Conservation (phyloP, 2,329 filamentous ascomycete genomes). For the Sphaerostilbella broomeana region DNA sequence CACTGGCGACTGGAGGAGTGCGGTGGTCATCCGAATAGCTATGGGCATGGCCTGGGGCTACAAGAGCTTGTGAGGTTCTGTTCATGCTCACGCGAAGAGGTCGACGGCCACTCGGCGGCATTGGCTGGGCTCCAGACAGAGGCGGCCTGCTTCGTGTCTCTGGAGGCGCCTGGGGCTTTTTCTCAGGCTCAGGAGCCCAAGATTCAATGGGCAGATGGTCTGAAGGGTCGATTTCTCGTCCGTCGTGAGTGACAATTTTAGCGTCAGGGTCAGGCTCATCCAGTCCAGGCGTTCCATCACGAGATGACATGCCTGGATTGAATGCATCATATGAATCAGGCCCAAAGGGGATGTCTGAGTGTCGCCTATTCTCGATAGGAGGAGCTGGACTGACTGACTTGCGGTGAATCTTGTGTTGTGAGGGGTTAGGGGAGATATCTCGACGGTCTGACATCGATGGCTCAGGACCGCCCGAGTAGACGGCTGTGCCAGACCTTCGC, state of each 20-base stretch:
- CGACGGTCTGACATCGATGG: constrained; percentile 21
- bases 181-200: constrained; percentile 71
- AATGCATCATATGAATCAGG: constrained; percentile 70
- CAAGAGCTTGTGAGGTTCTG: constrained; percentile 42
- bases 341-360: constrained; percentile 62
- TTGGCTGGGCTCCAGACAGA: constrained; percentile 47
- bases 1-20: constrained; percentile 28
- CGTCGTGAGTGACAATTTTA: constrained; percentile 70
- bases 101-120: constrained; percentile 44
- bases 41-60: constrained; percentile 26
- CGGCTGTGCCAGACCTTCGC: constrained; percentile 30
- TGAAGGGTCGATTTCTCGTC: constrained; percentile 70
- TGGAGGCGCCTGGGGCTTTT: constrained; percentile 27
- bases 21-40: constrained; percentile 26
- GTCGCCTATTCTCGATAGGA: constrained; percentile 39
- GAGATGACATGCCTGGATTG: constrained; percentile 50
- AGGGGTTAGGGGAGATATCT: constrained; percentile 35
- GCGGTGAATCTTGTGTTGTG: constrained; percentile 46
- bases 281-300: constrained; percentile 20
- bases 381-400: constrained; percentile 72
- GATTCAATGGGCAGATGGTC: constrained; percentile 72
- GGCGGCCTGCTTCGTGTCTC: constrained; percentile 37
- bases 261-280: constrained; percentile 49
- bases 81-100: constrained; percentile 39
- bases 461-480: constrained; percentile 32